Percentiles rank a stretch among this genome's conserved stretches.
Evolutionary conservation across 305 asterid genomes (phyloP).

Genomic region (Vinca major): DNA sequence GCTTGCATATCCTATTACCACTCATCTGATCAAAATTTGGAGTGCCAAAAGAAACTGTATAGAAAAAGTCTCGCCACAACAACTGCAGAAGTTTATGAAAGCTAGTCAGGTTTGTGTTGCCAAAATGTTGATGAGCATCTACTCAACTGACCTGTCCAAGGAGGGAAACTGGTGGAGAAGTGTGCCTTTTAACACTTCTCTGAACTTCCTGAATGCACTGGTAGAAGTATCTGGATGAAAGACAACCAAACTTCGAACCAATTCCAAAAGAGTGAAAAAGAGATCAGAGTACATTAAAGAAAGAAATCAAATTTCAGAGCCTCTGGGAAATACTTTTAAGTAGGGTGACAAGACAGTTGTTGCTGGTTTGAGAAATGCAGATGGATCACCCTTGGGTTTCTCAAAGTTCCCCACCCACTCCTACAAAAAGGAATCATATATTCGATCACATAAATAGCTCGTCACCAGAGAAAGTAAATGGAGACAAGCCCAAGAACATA

Average conservation of each 20-base stretch:
- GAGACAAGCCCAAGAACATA: constrained; percentile 4
- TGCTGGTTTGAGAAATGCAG: constrained; percentile 77
- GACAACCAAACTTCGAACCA: constrained; percentile 83
- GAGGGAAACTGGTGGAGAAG: constrained; percentile 93
- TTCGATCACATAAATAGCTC: constrained; percentile 5
- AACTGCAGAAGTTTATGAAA: constrained; percentile 40
- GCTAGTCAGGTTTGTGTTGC: constrained; percentile 14
- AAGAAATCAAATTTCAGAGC: constrained; percentile 12
- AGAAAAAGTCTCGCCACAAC: constrained; percentile 91
- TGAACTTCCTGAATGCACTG: constrained; percentile 76
- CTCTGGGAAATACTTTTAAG: constrained; percentile 49
- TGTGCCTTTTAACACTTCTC: constrained; percentile 52
- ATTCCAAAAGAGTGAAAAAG: constrained; percentile 25
- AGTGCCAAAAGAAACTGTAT: constrained; percentile 74
- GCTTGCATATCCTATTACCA: constrained; percentile 81
- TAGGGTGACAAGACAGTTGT: constrained; percentile 90
- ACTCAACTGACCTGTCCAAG: constrained; percentile 69
- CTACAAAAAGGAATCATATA: constrained; percentile 30
- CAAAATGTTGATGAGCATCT: constrained; percentile 7
- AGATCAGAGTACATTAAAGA: constrained; percentile 25
- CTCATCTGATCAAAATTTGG: constrained; percentile 77
- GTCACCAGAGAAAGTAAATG: constrained; percentile 1
- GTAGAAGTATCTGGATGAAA: constrained; percentile 88
- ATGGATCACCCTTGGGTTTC: constrained; percentile 96
- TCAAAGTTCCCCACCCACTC: constrained; percentile 91